Base-by-base conservation (phyloP, 768 basidiomycete genomes). In the Hysterangium stoloniferum region DNA sequence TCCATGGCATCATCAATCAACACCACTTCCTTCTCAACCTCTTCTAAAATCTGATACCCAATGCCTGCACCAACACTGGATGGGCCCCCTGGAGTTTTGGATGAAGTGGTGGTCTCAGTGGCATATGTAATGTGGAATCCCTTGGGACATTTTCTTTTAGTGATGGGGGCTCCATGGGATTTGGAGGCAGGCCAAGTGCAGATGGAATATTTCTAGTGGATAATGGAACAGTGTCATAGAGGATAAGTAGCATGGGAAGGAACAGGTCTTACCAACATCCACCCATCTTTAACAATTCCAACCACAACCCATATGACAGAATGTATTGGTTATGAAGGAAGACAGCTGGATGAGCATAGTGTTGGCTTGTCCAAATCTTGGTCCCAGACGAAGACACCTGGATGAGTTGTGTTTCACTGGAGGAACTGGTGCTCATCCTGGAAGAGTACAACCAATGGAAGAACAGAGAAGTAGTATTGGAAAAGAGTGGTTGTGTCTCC, bases 111-210 rank as follows among this genome's bases (percentile, higher is more conserved):
- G 1, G 80, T 78, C n/a, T 79, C 74, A 36, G 74, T 69, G 0
- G 95, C 95, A 63, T 95, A 99, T 3, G 82, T 84, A 25, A 96
- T 84, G 61, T 98, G 95, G 68, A 90, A 96, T 0, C 93, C 88
- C 62, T 86, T 88, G 9, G 87, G 75, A 59, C 93, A 96, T 68
- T 93, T 95, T 38, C 91, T 92, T 65, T 88, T 90, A 13, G 89
- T 88, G 62, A 96, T 82, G 24, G 84, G 85, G 1, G 85, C 87
- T 15, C 84, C 89, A 54, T 87, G 89, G 0, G 68, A 71, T 59
- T 82, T 87, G 9, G 71, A 64, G 29, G 74, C 73, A 36, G 68
- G 74, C 64, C 82, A 88, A n/a, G 75, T 71, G 62, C 94, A 96
- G 0, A 82, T 77, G 6, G 81, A 77, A 64, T 95, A 99, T 84